A percentile compares a stretch with the other conserved stretches of the same genome.
phyloP scores from a whole-genome alignment of 345 rosid genomes.

The Lumnitzera littorea region DNA sequence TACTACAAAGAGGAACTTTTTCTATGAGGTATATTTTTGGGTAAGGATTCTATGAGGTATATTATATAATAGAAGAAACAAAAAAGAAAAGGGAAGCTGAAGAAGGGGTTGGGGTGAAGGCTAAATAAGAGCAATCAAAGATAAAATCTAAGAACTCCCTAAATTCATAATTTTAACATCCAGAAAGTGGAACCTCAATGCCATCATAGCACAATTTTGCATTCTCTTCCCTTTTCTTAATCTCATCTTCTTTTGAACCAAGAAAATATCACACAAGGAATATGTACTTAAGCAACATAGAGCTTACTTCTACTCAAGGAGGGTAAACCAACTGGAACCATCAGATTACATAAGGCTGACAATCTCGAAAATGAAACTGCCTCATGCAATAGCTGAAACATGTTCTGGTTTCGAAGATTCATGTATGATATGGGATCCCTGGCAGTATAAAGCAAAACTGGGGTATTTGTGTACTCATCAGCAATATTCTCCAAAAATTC shows the following conservation, averaged over 20 bases:
- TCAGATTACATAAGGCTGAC: slow-evolving; percentile 56
- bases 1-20: too few relatives aligned
- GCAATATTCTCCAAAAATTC: slow-evolving; percentile 78
- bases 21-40: too few relatives aligned
- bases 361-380: slow-evolving; percentile 75
- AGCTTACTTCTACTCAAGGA: slow-evolving; percentile 52
- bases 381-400: slow-evolving; percentile 65
- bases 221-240: not conserved
- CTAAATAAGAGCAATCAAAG: too few relatives aligned
- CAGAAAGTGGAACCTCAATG: too few relatives aligned
- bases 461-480: slow-evolving; percentile 68
- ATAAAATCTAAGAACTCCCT: too few relatives aligned
- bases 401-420: slow-evolving; percentile 33
- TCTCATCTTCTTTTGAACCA: not conserved
- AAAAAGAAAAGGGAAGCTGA: too few relatives aligned
- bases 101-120: too few relatives aligned
- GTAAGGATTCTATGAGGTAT: too few relatives aligned
- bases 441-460: slow-evolving; percentile 64
- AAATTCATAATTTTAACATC: too few relatives aligned
- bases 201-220: too few relatives aligned
- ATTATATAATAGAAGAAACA: too few relatives aligned
- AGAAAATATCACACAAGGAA: not conserved
- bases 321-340: slow-evolving; percentile 84
- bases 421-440: slow-evolving; percentile 45
- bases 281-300: not conserved